Conservation (phyloP, 306 rosid genomes). For the Vigna angularis region DNA sequence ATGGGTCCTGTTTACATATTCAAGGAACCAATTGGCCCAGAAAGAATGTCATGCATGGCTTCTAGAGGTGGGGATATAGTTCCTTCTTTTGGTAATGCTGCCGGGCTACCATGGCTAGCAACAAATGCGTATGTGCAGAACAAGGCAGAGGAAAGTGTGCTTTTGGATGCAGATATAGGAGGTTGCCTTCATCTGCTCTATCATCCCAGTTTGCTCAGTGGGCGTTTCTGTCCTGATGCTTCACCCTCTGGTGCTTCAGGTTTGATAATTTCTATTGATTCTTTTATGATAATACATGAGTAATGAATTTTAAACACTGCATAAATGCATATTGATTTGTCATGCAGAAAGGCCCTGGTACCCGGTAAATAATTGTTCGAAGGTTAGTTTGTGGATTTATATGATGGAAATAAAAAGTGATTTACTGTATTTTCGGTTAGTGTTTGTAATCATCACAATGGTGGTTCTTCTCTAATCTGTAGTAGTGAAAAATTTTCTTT, state of each 20-base stretch:
- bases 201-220: slow-evolving; percentile 94
- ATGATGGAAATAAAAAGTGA: slow-evolving; percentile 11
- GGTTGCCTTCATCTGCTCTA: slow-evolving; percentile 91
- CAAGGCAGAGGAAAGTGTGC: slow-evolving; percentile 83
- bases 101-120: slow-evolving; percentile 93
- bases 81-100: slow-evolving; percentile 96
- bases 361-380: slow-evolving; percentile 37
- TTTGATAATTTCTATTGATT: slow-evolving; percentile 44
- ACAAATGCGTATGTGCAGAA: slow-evolving; percentile 69
- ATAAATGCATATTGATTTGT: slow-evolving; percentile 29
- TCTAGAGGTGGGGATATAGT: slow-evolving; percentile 92
- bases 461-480: slow-evolving; percentile 33
- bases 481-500: not conserved
- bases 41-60: slow-evolving; percentile 88
- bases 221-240: slow-evolving; percentile 98
- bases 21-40: slow-evolving; percentile 95
- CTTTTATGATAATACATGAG: slow-evolving; percentile 31
- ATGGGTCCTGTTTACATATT: slow-evolving; percentile 98
- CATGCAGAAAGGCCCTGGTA: slow-evolving; percentile 33
- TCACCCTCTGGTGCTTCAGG: slow-evolving; percentile 98
- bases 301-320: slow-evolving; percentile 31
- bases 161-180: slow-evolving; percentile 92
- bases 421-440: slow-evolving; percentile 36
- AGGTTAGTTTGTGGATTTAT: slow-evolving; percentile 39
- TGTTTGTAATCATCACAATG: slow-evolving; percentile 26